phyloP scores from a whole-genome alignment of 2,329 filamentous ascomycete species.

The Delphinella strobiligena region DNA sequence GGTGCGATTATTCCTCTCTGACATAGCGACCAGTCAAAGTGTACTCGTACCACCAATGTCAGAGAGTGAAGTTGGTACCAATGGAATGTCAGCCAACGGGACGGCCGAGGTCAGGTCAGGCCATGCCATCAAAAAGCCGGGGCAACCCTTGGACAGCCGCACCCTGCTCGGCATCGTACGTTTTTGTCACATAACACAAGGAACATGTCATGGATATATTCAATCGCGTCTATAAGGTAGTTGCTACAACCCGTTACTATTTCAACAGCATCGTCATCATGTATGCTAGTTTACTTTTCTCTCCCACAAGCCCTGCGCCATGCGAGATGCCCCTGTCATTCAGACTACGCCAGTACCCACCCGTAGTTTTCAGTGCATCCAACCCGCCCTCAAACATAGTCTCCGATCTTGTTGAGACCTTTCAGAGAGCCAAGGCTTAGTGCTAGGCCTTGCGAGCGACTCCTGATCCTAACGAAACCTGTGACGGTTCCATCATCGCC shows the following conservation, averaged over 20 bases:
- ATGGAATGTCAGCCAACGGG: too few species aligned
- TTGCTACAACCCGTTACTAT: background rate
- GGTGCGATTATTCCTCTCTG: slow-evolving; percentile 1
- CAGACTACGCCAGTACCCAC: background rate
- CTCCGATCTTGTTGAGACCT: slow-evolving; percentile 64
- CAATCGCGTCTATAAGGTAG: background rate
- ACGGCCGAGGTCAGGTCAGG: too few species aligned
- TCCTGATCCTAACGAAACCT: slow-evolving; percentile 94
- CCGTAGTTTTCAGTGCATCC: background rate
- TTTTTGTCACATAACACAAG: too few species aligned
- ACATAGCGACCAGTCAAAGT: background rate
- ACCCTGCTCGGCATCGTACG: too few species aligned
- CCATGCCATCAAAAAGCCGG: too few species aligned
- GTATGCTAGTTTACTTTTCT: background rate
- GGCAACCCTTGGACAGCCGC: too few species aligned
- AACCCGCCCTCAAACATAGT: slow-evolving; percentile 12
- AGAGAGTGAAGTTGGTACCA: too few species aligned
- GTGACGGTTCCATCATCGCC: slow-evolving; percentile 91
- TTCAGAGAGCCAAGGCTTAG: slow-evolving; percentile 90
- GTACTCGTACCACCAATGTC: background rate
- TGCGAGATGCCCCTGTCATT: background rate
- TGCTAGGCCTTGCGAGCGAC: slow-evolving; percentile 87
- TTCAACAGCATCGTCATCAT: background rate
- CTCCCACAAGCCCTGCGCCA: background rate
- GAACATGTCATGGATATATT: too few species aligned